phyloP scores from a whole-genome alignment of 2,329 filamentous ascomycete genomes.

The Aspergillus unguis region DNA sequence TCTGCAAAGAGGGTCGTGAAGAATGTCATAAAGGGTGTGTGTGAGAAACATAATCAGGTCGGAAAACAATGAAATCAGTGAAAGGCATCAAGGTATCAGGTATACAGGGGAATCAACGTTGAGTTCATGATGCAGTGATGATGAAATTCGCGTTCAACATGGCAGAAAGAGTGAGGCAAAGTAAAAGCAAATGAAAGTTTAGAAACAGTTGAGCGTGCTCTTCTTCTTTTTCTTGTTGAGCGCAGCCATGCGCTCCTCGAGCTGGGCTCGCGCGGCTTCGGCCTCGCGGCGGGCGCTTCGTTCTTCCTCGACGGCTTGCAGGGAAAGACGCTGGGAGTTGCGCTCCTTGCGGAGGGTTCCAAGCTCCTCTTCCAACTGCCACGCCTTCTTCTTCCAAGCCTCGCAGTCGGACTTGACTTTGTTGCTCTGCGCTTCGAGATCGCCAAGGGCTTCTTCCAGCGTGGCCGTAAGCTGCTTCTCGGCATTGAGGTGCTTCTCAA shows the following conservation, averaged over 20 bases:
- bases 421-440: conserved; percentile 87
- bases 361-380: conserved; percentile 65
- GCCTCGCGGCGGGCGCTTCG: conserved; percentile 86
- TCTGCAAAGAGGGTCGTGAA: conserved; percentile 8
- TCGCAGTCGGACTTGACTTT: conserved; percentile 90
- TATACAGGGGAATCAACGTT: conserved; percentile 23
- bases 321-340: conserved; percentile 58
- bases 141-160: conserved; percentile 19
- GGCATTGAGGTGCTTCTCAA: conserved; percentile 93
- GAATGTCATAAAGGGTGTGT: conserved; percentile 14
- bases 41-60: background rate
- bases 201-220: conserved; percentile 98
- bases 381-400: conserved; percentile 81
- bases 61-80: background rate
- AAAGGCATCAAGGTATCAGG: conserved; percentile 21
- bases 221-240: conserved; percentile 88
- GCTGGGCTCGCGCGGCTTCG: conserved; percentile 79
- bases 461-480: conserved; percentile 96
- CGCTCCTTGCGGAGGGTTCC: conserved; percentile 56
- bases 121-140: conserved; percentile 26
- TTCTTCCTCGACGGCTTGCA: conserved; percentile 95
- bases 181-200: conserved; percentile 31
- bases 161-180: conserved; percentile 11
- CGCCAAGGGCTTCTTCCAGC: conserved; percentile 89
- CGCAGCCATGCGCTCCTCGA: conserved; percentile 92